Base-by-base conservation (phyloP, 1,284 basidiomycete species). In the Tetrapyrgos nigripes region DNA sequence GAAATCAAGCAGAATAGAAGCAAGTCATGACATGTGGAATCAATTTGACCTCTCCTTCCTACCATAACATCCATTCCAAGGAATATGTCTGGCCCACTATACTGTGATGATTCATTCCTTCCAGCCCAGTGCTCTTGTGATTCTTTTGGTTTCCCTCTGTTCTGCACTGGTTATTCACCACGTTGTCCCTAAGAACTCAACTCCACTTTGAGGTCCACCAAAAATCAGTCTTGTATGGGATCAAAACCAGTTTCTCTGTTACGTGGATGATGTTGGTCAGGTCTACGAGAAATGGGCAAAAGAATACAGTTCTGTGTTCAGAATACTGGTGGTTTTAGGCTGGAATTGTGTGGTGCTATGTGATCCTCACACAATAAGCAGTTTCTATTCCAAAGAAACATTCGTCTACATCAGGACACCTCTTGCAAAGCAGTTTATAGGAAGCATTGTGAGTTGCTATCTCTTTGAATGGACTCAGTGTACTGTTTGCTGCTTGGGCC, bases 331-430 rank as follows among this genome's bases (percentile, higher is more conserved):
- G 0, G 61, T 70, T 0, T 65, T 87, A 19, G 83, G 83, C 0
- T 61, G 68, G 0, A 73, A 61, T 8, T 69, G 68, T n/a, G 68
- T 86, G 21, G 66, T 83, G 3, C 69, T 88, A 8, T 76, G 76
- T 40, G 86, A 87, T 62, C 81, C 84, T 0, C 84, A 81, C 63
- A 85, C 85, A 0, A 70, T 83, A 31, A 70, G 77, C 0, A 82
- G 86, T 59, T 79, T 85, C 56, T 83, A 81, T 58, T 72, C 76
- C 0, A 75, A 73, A 55, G 84, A 85, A 52, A 80, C 83, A 0
- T 79, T 75, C 57, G 76, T 71, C 0, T 87, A 86, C 58, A 70
- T 79, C 5, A 76, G 77, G 49, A 75, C 75, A 0, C 68, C 71
- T 4, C 48, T 76, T 43, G 58, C 68, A 1, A 78, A 76, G 54